A percentile compares a stretch with the other conserved stretches of the same genome.
phyloP scores from a whole-genome alignment of 345 rosid genomes.

The Moricandia moricandioides region DNA sequence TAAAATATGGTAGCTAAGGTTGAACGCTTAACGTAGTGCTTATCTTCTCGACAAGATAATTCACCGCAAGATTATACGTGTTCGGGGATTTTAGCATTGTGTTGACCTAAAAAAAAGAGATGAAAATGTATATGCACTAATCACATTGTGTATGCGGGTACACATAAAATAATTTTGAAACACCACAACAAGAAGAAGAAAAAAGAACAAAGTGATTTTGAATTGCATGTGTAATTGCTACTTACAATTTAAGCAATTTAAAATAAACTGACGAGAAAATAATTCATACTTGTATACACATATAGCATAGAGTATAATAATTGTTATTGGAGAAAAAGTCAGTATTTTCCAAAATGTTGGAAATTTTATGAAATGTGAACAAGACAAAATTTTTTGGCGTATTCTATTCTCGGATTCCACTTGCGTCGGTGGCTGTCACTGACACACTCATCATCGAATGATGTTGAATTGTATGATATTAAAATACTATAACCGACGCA shows the following conservation, averaged over 20 bases:
- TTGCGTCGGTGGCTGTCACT: conserved; percentile 25
- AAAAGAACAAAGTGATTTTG: not conserved
- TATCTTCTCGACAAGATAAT: not conserved
- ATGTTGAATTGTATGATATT: not conserved
- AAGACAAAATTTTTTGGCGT: conserved; percentile 4
- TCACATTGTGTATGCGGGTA: not conserved
- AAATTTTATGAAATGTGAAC: conserved; percentile 3
- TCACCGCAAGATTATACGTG: not conserved
- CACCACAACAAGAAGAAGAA: too few relatives aligned
- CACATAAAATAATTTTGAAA: not conserved
- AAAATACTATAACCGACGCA: not conserved
- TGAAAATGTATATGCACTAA: not conserved
- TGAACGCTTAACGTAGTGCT: not conserved
- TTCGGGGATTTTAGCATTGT: not conserved
- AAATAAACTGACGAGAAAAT: too few relatives aligned
- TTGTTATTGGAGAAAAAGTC: not conserved
- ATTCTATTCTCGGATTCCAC: conserved; percentile 22
- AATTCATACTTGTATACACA: not conserved
- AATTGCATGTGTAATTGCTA: not conserved
- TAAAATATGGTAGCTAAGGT: not conserved
- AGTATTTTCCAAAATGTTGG: not conserved
- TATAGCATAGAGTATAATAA: not conserved
- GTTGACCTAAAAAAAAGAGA: too few relatives aligned
- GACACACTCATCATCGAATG: conserved; percentile 17
- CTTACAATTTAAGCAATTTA: too few relatives aligned